Conservation (phyloP, 371 early-diverging fungal species). For the Sporodiniella umbellata region DNA sequence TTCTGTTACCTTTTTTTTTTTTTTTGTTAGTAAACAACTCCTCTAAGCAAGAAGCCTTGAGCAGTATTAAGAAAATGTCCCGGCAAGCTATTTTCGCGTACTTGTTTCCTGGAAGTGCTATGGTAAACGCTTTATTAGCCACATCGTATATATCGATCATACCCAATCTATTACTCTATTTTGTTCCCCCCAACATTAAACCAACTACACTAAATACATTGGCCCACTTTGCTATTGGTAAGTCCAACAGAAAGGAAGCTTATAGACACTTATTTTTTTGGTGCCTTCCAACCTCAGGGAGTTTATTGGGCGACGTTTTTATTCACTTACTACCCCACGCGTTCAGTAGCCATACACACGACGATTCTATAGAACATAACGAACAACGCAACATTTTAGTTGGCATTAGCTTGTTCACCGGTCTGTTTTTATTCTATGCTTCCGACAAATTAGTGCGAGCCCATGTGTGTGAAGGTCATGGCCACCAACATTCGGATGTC, state of each 20-base stretch:
- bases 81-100: constrained; percentile 8
- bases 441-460: constrained; percentile 80
- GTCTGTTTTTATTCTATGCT: constrained; percentile 70
- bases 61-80: constrained; percentile 4
- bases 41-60: too few relatives aligned
- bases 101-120: constrained; percentile 61
- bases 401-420: constrained; percentile 73
- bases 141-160: constrained; percentile 83
- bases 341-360: constrained; percentile 41
- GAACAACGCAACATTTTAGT: constrained; percentile 60
- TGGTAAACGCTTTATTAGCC: constrained; percentile 70
- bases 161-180: constrained; percentile 77
- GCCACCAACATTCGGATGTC: constrained; percentile 41
- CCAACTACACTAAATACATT: constrained; percentile 67
- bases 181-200: constrained; percentile 77
- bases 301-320: constrained; percentile 86
- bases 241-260: background rate
- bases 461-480: constrained; percentile 57
- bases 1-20: too few relatives aligned
- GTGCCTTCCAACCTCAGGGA: too few relatives aligned
- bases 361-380: constrained; percentile 23
- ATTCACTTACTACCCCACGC: constrained; percentile 81
- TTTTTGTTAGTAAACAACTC: too few relatives aligned
- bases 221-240: constrained; percentile 81
- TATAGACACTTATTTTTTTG: background rate